Base-by-base conservation (phyloP, 768 basidiomycete species). In the Termitomyces sp. region DNA sequence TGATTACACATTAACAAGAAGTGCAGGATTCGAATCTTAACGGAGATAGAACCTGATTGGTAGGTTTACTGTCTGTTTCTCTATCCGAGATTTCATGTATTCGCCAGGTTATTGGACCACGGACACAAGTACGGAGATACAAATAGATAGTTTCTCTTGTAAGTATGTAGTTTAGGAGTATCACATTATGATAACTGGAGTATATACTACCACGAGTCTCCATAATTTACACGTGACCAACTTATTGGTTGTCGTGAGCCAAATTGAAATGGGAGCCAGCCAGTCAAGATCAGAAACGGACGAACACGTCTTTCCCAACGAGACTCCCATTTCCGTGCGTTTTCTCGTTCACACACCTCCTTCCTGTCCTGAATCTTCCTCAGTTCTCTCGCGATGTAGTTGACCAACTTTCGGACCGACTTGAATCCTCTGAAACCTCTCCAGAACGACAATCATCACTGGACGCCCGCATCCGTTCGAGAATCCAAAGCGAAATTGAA, bases 11-110 rank as follows among this genome's bases (percentile, higher is more conserved):
- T 58, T 71, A 53, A 70, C 50, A 27, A 16, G 16, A 54, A 26
- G 40, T 47, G 12, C 58, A 93, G 97, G 69, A 97, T 99, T 67
- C 85, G 91, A 24, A 88, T 98, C 62, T 70, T 98, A 34, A 97
- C 96, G 1, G 93, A 95, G 65, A 92, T 98, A 44, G 95, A 98
- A 66, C 87, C 94, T 40, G 95, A 98, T 65, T 98, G 96, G 96
- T 88, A 65, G 33, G 61, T 51, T 18, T 27, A n/a, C 39, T 42
- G n/a, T 27, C 54, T 26, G 51, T 43, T 48, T 56, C 9, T 27
- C 37, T 7, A 39, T 37, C 45, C 18, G 2, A 37, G n/a, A 40
- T 49, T 20, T 12, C 53, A 58, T 36, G 3, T 45, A 43, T 20
- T 27, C 33, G 2, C 18, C 42, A 74, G 74, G 74, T 56, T 76